These are phyloP conservation scores for Penicillium decumbens DNA, from an alignment of 2,329 filamentous ascomycete species.

Conservation along the genomic window DNA sequence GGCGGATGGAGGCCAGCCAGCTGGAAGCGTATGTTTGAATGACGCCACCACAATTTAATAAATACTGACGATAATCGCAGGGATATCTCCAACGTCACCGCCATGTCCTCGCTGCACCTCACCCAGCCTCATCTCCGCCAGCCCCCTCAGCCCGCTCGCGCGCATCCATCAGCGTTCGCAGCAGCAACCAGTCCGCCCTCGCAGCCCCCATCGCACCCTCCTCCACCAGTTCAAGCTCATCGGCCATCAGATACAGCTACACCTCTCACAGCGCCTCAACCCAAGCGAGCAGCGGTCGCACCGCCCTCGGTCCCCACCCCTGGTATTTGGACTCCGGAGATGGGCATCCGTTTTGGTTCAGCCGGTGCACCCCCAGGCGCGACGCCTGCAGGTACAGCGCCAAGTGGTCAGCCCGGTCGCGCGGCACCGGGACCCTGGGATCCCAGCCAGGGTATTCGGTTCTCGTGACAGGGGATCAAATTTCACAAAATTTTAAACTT, in stretches of 20 bases:
- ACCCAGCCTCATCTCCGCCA: constrained; percentile 29
- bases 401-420: constrained; percentile 14
- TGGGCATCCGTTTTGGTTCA: constrained; percentile 70
- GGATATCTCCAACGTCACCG: constrained; percentile 51
- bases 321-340: constrained; percentile 71
- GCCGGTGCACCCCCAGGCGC: constrained; percentile 34
- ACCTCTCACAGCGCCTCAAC: constrained; percentile 46
- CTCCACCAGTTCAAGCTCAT: constrained; percentile 41
- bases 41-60: background rate
- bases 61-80: constrained; percentile 28
- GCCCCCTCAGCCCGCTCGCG: constrained; percentile 26
- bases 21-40: constrained; percentile 62
- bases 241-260: constrained; percentile 31
- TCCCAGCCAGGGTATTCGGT: constrained; percentile 55
- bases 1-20: constrained; percentile 72
- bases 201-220: constrained; percentile 41
- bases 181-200: constrained; percentile 24
- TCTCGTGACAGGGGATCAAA: constrained; percentile 33
- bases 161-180: constrained; percentile 30
- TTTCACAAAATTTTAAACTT: too few relatives aligned
- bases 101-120: constrained; percentile 57
- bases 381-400: constrained; percentile 22
- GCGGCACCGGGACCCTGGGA: constrained; percentile 52
- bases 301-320: constrained; percentile 54
- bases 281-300: constrained; percentile 38